Base-by-base conservation (phyloP, 2,329 filamentous ascomycete species). In the Ceratocystis papillata region DNA sequence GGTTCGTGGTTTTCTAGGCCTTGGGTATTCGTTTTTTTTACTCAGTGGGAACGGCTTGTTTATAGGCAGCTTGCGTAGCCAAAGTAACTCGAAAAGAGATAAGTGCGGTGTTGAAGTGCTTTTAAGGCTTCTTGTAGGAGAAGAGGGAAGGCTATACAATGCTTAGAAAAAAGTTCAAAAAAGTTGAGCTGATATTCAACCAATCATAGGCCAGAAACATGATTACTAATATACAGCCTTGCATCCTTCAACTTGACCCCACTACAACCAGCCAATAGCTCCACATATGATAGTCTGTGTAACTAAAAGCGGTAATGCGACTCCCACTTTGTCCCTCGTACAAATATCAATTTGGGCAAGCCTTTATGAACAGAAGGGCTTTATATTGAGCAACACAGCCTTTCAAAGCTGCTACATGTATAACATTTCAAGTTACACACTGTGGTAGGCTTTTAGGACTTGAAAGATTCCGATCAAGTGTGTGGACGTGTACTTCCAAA, bases 131-230 rank as follows among this genome's bases (percentile, higher is more conserved):
- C 37, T 4, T 41, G 3, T 4, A 41, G 37, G 37, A 41, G 37
- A 12, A 41, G 37, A 41, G 37, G 37, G 61, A 63, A 63, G 61
- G 61, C 61, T 63, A n/a, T 28, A 37, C 17, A 8, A 20, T 15
- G 37, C 37, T 45, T 7, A 22, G 30, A 53, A 50, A 63, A 66
- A 66, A 66, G 59, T 62, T 57, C 46, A 55, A 41, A 57, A 63
- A 46, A 46, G 20, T 61, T 20, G 50, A 41, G 20, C 12, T 65
- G 22, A n/a, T 28, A 8, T 6, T 12, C n/a, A 41, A 20, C 45
- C 64, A 65, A 65, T 65, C 8, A 65, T 15, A 8, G 12, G 12
- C 20, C 1, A 6, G 1, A 33, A 4, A 1, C 2, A 3, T 10
- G 30, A 59, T 59, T 53, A 60, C 59, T 48, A 63, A 45, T 53